Evolutionary conservation across 768 basidiomycete genomes (phyloP), one percentile per base, ranked within the genome.

Genomic region (Pleurotus cornucopiae): DNA sequence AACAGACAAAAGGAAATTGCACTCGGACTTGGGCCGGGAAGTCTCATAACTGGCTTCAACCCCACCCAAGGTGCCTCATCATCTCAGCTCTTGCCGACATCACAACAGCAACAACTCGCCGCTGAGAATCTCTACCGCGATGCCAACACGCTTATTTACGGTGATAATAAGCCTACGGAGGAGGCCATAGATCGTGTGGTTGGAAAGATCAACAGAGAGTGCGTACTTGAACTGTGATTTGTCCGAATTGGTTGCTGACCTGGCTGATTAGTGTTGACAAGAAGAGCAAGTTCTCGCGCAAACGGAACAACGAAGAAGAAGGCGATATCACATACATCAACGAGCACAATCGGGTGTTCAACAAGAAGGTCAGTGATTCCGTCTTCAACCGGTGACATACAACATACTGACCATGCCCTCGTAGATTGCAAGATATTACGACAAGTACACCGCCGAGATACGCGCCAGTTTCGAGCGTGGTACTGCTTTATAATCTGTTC

Each of bases 271-370:
- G 93, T 63, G 84, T 94, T 62, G 92, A 94, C 75, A 91, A 92
- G 76, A 89, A 91, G 69, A 78, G 82, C 66, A 94, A 90, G 66
- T 92, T 93, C 74, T 94, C 91, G 40, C 81, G 94, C 61, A 96
- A 96, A 73, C 79, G 80, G 62, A 82, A 76, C 69, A 94, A 96
- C 75, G 94, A 98, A 64, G 91, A 91, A 51, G 89, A 95, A 58
- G 94, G 91, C 54, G 95, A 98, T 62, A 91, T 99, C 70, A 98
- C 94, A 4, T 99, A 98, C 69, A 99, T 99, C 82, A 99, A 99
- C 78, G 93, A 98, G 71, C 88, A 89, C 71, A 95, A 98, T 71
- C 84, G 93, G 60, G 94, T 97, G 46, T 98, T 97, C 81, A 97
- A 98, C 83, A 94, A 94, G 75, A 97, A 96, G 88, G 91, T 86